These are phyloP conservation scores for Pleurotus eryngii DNA, from an alignment of 768 basidiomycete genomes.

Conservation along the genomic window DNA sequence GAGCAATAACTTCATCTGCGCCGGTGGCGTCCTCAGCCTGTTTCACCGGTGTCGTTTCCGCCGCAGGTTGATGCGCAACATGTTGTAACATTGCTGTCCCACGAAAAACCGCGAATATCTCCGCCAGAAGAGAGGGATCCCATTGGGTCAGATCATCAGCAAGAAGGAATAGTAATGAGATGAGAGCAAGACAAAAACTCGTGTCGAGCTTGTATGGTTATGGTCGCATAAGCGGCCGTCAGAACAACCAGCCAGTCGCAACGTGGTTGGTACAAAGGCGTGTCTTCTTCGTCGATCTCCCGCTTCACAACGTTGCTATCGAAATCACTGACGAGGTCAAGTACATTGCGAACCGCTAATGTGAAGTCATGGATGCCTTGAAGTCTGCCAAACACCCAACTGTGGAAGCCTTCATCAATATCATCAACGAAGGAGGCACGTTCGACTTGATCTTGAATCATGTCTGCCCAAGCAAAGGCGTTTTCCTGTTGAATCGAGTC, in stretches of 20 bases:
- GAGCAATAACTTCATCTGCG: slow-evolving; percentile 62
- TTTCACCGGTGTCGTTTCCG: slow-evolving; percentile 18
- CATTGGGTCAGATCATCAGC: slow-evolving; percentile 59
- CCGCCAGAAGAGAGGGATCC: slow-evolving; percentile 63
- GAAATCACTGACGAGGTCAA: slow-evolving; percentile 72
- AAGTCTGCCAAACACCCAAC: slow-evolving; percentile 60
- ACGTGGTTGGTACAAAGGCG: slow-evolving; percentile 39
- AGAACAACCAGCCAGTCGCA: slow-evolving; percentile 65
- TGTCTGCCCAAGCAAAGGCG: slow-evolving; percentile 74
- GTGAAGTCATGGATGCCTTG: slow-evolving; percentile 56
- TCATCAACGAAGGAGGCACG: slow-evolving; percentile 49
- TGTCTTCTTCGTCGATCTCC: slow-evolving; percentile 66
- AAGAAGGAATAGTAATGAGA: slow-evolving; percentile 69
- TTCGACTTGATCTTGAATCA: slow-evolving; percentile 62
- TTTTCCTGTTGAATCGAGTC: slow-evolving; percentile 75
- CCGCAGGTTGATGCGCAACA: slow-evolving; percentile 57
- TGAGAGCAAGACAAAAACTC: slow-evolving; percentile 63
- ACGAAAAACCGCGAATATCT: slow-evolving; percentile 79
- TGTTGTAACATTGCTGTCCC: slow-evolving; percentile 70
- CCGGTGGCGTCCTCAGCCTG: slow-evolving; percentile 22
- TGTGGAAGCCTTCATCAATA: slow-evolving; percentile 56
- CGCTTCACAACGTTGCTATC: slow-evolving; percentile 62
- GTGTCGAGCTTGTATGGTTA: slow-evolving; percentile 69
- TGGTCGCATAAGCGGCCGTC: slow-evolving; percentile 58
- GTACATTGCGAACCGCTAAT: slow-evolving; percentile 47